Conservation (phyloP, 1,139 yeast genomes). For the Geotrichum candidum region DNA sequence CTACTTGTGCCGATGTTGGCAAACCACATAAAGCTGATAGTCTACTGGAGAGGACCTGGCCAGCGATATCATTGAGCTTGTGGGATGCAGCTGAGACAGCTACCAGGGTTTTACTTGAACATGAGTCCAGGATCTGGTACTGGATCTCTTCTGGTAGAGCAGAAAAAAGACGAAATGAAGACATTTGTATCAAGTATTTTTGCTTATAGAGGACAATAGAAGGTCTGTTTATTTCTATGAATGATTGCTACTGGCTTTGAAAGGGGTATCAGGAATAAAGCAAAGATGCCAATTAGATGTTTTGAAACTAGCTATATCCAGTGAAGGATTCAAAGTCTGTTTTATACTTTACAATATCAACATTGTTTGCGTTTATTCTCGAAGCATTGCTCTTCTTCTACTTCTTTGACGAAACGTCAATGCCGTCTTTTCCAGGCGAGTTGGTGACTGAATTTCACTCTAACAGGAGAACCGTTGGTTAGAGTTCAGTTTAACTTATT, state of each 20-base stretch:
- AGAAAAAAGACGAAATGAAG: background rate
- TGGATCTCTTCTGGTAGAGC: background rate
- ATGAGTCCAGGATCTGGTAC: background rate
- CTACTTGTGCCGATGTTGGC: conserved; percentile 6
- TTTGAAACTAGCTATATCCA: background rate
- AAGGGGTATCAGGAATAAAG: background rate
- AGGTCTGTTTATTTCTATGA: background rate
- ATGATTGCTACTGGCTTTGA: background rate
- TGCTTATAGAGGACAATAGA: background rate
- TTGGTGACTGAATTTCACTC: background rate
- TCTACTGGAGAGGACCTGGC: conserved; percentile 18
- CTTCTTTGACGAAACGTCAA: background rate
- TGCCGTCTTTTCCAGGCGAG: background rate
- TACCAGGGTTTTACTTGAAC: background rate
- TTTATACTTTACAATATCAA: background rate
- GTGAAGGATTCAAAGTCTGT: background rate
- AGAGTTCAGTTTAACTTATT: background rate
- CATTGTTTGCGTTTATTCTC: background rate
- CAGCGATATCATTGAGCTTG: conserved; percentile 19
- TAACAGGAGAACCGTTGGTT: background rate
- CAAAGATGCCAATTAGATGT: background rate
- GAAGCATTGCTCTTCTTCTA: background rate
- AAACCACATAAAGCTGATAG: conserved; percentile 15
- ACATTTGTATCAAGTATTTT: background rate
- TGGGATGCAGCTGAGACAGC: background rate